A percentile compares a stretch with the other conserved stretches of the same genome.
Evolutionary conservation across 2,329 filamentous ascomycete species (phyloP).

Genomic region (Talaromyces sp.): DNA sequence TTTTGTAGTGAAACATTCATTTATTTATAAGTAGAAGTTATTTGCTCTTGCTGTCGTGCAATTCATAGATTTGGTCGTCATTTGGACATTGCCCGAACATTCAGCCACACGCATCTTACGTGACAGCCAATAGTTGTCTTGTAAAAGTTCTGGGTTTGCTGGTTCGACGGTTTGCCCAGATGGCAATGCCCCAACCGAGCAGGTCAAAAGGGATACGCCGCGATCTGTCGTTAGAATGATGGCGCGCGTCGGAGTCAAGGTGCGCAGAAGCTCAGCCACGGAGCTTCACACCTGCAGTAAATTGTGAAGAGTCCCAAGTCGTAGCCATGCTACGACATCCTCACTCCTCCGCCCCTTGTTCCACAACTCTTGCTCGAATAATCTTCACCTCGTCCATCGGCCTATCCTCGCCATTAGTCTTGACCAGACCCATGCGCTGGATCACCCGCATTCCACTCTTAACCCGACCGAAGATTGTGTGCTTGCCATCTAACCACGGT

Average conservation of each 20-base stretch:
- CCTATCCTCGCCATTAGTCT: constrained; percentile 77
- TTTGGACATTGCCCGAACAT: not conserved
- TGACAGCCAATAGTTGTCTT: no score
- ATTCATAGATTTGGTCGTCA: constrained; percentile 6
- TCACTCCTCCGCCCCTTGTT: constrained; percentile 50
- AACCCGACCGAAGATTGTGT: constrained; percentile 93
- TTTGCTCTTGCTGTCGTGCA: not conserved
- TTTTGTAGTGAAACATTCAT: constrained; percentile 70
- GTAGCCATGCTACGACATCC: not conserved
- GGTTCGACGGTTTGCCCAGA: no score
- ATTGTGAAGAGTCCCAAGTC: not conserved
- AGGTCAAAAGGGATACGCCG: no score
- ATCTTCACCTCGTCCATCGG: constrained; percentile 84
- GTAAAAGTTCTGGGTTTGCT: no score
- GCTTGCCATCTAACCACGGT: constrained; percentile 95
- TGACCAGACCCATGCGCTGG: constrained; percentile 83
- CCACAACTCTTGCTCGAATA: constrained; percentile 67
- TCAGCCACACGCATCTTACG: not conserved
- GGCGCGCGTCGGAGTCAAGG: not conserved
- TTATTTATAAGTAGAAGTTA: constrained; percentile 17
- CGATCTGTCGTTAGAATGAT: no score
- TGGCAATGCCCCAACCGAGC: no score
- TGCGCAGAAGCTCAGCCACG: not conserved
- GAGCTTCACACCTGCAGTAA: not conserved
- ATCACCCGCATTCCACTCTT: constrained; percentile 81